Base-by-base conservation (phyloP, 2,329 filamentous ascomycete genomes). In the Sporothrix dimorphospora region DNA sequence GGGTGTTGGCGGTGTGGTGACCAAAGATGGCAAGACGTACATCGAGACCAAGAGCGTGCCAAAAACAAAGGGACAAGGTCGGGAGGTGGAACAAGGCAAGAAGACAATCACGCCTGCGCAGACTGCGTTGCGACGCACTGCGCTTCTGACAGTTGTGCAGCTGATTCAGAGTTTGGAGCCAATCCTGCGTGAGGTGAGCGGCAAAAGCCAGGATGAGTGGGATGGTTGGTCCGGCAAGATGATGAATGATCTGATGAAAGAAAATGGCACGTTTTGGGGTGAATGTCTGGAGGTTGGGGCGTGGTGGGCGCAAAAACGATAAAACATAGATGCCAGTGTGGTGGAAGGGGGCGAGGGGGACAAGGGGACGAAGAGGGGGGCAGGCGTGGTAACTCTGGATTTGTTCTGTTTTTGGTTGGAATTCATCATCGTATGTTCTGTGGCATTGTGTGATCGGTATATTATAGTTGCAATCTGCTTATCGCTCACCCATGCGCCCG, bases 161-260 rank as follows among this genome's bases (percentile, higher is more conserved):
- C 88, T 94, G 85, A 93, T 97, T 70, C 93, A 96, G 79, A 91
- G 91, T 74, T 83, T 98, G 77, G 94, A 98, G 81, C 93, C 93
- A 5, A 82, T 96, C 72, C 83, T 98, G 76, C 89, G 92, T 76
- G 92, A 97, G 77, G 89, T 90, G 61, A 97, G 92, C 78, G 92
- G 91, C 16, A 97, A 97, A 84, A 93, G 91, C 77, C 89, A 92
- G 78, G 94, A 97, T 76, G 94, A 98, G 82, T 98, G 94, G 94
- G 92, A 97, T 80, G 85, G 89, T 55, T 98, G 94, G 94, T 89
- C 92, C 82, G 90, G 91, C 53, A 93, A 91, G 81, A 93, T 97
- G 91, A 95, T 94, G 87, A 88, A 89, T 63, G 92, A 96, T 80
- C 81, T 98, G 78, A 86, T 97, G 78, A 90, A 91, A 79, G 91